These are phyloP conservation scores for Yamadazyma mexicana DNA, from an alignment of 1,139 yeast species.

Conservation along the genomic window DNA sequence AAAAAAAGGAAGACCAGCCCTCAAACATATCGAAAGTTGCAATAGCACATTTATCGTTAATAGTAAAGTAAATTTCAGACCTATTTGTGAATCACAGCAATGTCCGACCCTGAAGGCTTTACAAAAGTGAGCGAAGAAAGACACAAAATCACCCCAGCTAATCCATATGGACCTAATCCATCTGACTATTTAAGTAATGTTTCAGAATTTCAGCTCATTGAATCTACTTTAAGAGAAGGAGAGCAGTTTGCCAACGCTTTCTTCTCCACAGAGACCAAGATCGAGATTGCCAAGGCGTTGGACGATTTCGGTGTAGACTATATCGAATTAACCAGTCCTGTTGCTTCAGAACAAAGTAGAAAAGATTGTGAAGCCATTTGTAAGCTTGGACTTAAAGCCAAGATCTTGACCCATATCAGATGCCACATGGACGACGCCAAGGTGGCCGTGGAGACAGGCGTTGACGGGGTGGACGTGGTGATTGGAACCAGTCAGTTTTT, in stretches of 20 bases:
- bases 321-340: constrained; percentile 96
- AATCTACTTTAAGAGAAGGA: constrained; percentile 96
- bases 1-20: background rate
- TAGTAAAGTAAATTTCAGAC: too few species aligned
- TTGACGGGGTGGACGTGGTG: constrained; percentile 98
- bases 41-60: too few species aligned
- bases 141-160: constrained; percentile 24
- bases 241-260: constrained; percentile 98
- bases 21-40: background rate
- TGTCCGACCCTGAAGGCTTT: constrained; percentile 17
- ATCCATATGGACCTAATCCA: constrained; percentile 97
- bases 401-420: constrained; percentile 88
- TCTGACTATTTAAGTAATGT: constrained; percentile 91
- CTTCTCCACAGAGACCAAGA: constrained; percentile 92
- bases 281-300: constrained; percentile 94
- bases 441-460: constrained; percentile 97
- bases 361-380: constrained; percentile 96
- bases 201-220: constrained; percentile 84
- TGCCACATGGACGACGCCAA: constrained; percentile 99
- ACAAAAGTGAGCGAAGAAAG: constrained; percentile 17
- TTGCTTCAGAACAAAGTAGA: constrained; percentile 93
- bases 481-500: constrained; percentile 96
- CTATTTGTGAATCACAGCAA: too few species aligned
- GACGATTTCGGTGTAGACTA: constrained; percentile 98
- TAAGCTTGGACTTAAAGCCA: constrained; percentile 93